Evolutionary conservation across 1,284 basidiomycete genomes (phyloP).

Genomic region (Phellopilus nigrolimitatus): DNA sequence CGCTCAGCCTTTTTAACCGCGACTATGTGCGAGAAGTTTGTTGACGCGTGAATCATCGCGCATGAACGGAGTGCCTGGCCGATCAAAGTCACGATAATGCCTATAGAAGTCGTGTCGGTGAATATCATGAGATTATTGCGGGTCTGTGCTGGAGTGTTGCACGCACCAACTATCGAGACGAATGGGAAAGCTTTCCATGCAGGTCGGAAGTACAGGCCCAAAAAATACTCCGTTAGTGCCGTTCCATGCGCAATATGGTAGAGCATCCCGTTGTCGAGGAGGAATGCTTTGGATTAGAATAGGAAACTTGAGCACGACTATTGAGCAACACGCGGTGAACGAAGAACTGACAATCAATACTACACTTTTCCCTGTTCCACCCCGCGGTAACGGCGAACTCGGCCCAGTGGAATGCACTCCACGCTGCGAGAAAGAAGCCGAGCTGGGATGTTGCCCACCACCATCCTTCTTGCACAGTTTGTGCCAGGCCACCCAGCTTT

Average conservation of each 20-base stretch:
- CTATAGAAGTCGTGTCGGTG: conserved; percentile 34
- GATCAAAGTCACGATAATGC: conserved; percentile 54
- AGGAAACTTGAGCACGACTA: conserved; percentile 1
- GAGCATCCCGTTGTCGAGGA: conserved; percentile 84
- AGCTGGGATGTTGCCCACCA: conserved; percentile 77
- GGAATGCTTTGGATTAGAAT: conserved; percentile 60
- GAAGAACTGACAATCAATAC: conserved; percentile 77
- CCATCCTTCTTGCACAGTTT: conserved; percentile 21
- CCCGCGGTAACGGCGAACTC: conserved; percentile 96
- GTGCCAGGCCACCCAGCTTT: conserved; percentile 35
- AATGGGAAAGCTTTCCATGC: conserved; percentile 49
- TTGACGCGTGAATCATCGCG: conserved; percentile 94
- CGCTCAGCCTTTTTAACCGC: conserved; percentile 66
- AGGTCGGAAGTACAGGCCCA: conserved; percentile 66
- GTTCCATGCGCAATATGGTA: conserved; percentile 85
- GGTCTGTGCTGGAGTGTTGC: not conserved
- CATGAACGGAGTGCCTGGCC: conserved; percentile 81
- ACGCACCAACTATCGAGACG: conserved; percentile 54
- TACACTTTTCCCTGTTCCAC: conserved; percentile 92
- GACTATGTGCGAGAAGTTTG: conserved; percentile 90
- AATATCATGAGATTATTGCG: not conserved
- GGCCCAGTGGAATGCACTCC: conserved; percentile 87
- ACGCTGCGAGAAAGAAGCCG: conserved; percentile 76
- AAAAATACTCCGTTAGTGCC: conserved; percentile 78
- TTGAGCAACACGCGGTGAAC: not conserved